phyloP scores from a whole-genome alignment of 2,329 filamentous ascomycete species.

The Elsinoe australis region DNA sequence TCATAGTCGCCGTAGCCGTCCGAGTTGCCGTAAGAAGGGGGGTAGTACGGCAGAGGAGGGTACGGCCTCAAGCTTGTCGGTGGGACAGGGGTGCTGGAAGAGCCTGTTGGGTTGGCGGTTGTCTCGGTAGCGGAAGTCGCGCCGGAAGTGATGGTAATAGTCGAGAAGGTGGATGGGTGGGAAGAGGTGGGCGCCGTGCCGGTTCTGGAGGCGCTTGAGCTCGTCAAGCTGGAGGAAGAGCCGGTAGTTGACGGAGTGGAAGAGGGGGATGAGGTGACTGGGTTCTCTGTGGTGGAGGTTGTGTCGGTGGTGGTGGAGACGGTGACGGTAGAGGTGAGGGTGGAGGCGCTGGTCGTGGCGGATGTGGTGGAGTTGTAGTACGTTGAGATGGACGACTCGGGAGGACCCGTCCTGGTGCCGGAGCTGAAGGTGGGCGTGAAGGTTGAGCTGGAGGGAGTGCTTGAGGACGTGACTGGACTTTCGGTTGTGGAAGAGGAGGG shows the following conservation, averaged over 20 bases:
- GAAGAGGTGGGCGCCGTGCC: background rate
- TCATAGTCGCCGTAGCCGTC: conserved; percentile 1
- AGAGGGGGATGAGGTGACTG: conserved; percentile 20
- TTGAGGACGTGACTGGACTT: conserved; percentile 13
- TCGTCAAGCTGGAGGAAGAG: conserved; percentile 19
- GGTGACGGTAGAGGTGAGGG: conserved; percentile 19
- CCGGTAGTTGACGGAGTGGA: too few species aligned
- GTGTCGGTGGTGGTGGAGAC: conserved; percentile 30
- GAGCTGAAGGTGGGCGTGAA: conserved; percentile 11
- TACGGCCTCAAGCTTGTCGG: background rate
- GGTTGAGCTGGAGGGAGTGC: background rate
- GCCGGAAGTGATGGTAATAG: background rate
- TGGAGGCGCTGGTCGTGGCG: conserved; percentile 24
- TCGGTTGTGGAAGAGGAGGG: background rate
- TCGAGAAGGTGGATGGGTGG: background rate
- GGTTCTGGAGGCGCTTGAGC: conserved; percentile 1
- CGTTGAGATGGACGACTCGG: conserved; percentile 1
- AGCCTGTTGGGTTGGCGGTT: background rate
- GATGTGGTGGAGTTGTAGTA: conserved; percentile 11
- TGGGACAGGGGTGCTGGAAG: background rate
- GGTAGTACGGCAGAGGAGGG: conserved; percentile 2
- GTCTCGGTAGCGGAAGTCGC: background rate
- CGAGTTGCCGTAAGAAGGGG: background rate
- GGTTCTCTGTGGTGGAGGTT: conserved; percentile 27
- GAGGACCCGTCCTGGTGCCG: conserved; percentile 22